Evolutionary conservation across 768 basidiomycete species (phyloP).

Genomic region (Clitopilus passeckerianus): DNA sequence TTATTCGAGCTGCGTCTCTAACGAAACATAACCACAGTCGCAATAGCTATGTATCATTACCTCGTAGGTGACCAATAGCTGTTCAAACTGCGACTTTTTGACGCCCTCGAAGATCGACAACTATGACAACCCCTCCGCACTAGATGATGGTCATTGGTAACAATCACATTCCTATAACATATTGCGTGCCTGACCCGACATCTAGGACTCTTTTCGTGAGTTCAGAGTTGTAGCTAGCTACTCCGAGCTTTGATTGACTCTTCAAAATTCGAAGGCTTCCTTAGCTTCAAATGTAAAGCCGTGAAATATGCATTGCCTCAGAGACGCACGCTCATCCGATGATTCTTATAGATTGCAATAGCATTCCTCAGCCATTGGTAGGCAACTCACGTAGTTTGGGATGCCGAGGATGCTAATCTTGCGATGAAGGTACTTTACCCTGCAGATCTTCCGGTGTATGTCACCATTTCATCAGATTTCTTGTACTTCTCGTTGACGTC

Average conservation of each 20-base stretch:
- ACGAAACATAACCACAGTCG: slow-evolving; percentile 8
- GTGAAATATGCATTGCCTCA: not conserved
- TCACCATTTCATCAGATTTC: not conserved
- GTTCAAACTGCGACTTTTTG: not conserved
- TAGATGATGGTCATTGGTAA: slow-evolving; percentile 32
- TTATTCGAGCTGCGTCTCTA: not conserved
- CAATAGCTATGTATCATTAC: slow-evolving; percentile 32
- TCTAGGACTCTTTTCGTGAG: slow-evolving; percentile 10
- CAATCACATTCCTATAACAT: not conserved
- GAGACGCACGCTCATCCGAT: not conserved
- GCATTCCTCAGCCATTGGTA: not conserved
- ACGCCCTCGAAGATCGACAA: slow-evolving; percentile 24
- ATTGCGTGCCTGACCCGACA: not conserved
- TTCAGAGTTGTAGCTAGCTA: too few species aligned
- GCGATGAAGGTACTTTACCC: not conserved
- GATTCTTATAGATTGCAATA: not conserved
- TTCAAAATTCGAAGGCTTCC: not conserved
- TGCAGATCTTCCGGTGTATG: not conserved
- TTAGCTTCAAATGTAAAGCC: not conserved
- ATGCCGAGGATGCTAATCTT: not conserved
- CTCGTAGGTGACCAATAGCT: slow-evolving; percentile 11
- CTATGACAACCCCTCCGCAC: slow-evolving; percentile 26
- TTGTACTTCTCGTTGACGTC: not conserved
- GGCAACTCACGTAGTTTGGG: not conserved
- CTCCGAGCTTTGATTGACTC: not conserved